Conservation (phyloP, 495 filamentous ascomycete genomes). For the Podospora fimiseda region DNA sequence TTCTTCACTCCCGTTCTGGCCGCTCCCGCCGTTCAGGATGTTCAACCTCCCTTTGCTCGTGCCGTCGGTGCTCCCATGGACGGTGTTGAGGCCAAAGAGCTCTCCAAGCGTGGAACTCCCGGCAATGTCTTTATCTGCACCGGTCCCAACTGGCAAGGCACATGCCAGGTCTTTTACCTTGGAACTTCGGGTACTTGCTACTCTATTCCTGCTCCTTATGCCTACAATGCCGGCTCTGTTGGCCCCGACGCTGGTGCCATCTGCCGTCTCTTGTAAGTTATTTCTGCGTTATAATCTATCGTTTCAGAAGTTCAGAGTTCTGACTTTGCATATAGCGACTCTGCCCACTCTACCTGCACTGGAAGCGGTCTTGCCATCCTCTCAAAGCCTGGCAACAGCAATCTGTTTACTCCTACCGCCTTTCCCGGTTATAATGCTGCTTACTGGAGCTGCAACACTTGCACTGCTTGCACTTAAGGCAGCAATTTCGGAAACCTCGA, state of each 20-base stretch:
- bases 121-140: slow-evolving; percentile 4
- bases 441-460: background rate
- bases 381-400: background rate
- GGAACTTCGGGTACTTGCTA: background rate
- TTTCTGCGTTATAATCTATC: too few relatives aligned
- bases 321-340: too few relatives aligned
- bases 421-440: background rate
- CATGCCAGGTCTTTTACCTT: background rate
- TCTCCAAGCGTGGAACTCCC: background rate
- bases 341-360: background rate
- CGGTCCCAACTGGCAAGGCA: background rate
- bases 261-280: slow-evolving; percentile 3
- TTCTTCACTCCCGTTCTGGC: too few relatives aligned
- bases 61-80: too few relatives aligned
- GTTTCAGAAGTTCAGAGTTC: too few relatives aligned
- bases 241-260: slow-evolving; percentile 3
- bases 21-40: too few relatives aligned
- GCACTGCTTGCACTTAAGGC: background rate
- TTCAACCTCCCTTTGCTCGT: too few relatives aligned
- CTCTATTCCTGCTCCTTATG: background rate
- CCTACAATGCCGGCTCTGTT: background rate
- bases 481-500: too few relatives aligned
- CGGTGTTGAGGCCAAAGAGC: too few relatives aligned
- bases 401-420: background rate
- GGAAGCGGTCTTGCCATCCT: background rate